Percentiles rank a stretch among this genome's conserved stretches.
Evolutionary conservation across 2,329 filamentous ascomycete genomes (phyloP).

Genomic region (Aspergillus terreus): DNA sequence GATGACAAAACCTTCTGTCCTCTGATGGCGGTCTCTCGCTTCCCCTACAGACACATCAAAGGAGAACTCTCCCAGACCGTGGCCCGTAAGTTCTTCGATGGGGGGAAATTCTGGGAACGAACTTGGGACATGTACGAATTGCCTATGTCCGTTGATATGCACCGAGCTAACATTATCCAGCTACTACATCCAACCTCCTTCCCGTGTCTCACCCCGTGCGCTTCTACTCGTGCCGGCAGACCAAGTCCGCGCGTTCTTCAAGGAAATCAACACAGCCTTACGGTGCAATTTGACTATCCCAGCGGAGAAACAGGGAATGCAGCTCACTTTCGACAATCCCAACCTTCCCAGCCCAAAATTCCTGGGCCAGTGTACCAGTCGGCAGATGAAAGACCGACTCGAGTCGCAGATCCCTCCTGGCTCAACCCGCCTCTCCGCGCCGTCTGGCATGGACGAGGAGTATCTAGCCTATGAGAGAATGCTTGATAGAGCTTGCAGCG

Average conservation of each 20-base stretch:
- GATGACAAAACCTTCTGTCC: slow-evolving; percentile 36
- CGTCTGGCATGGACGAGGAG: slow-evolving; percentile 9
- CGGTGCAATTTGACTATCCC: slow-evolving; percentile 58
- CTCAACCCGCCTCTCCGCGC: background rate
- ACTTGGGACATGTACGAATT: slow-evolving; percentile 72
- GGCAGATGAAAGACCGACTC: slow-evolving; percentile 38
- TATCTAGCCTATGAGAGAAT: slow-evolving; percentile 36
- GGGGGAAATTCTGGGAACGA: slow-evolving; percentile 48
- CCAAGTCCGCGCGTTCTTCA: slow-evolving; percentile 64
- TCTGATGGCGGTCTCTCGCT: slow-evolving; percentile 36
- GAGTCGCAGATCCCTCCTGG: slow-evolving; percentile 30
- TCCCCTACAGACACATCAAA: slow-evolving; percentile 41
- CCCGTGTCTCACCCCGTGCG: slow-evolving; percentile 46
- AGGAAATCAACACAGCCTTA: slow-evolving; percentile 57
- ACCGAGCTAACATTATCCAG: slow-evolving; percentile 36
- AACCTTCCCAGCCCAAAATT: slow-evolving; percentile 61
- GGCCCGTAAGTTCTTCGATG: slow-evolving; percentile 38
- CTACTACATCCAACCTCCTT: slow-evolving; percentile 63
- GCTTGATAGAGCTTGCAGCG: slow-evolving; percentile 51
- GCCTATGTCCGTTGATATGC: background rate
- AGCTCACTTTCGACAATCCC: slow-evolving; percentile 58
- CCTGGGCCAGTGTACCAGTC: slow-evolving; percentile 55
- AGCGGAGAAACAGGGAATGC: slow-evolving; percentile 52
- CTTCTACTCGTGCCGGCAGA: slow-evolving; percentile 64
- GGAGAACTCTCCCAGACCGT: slow-evolving; percentile 30